Evolutionary conservation across 2,329 filamentous ascomycete genomes (phyloP), one percentile per base, ranked within the genome.

Genomic region (Fusarium camptoceras): DNA sequence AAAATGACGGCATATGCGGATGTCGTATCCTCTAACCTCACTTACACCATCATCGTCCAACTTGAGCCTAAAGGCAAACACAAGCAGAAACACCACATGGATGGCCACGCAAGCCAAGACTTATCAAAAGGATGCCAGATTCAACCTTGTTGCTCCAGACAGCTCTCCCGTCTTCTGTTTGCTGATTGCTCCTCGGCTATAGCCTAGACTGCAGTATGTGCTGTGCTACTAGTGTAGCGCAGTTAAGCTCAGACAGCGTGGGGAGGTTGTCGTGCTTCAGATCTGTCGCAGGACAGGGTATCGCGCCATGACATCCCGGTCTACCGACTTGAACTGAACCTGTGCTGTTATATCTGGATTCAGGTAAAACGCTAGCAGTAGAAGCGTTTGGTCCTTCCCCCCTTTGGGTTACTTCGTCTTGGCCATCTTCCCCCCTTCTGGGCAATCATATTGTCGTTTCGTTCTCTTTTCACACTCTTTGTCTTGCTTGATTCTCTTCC

Each of bases 241-340:
- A 49, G 66, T 55, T 42, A 66, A 66, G 62, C 63, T 61, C 63
- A 67, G 62, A 73, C 73, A 66, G 56, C 66, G 67, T 74, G 66
- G 71, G 60, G 70, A 71, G 60, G 62, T 66, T 71, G 66, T 75
- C 63, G 72, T 84, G 83, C 83, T 75, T 85, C 83, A 84, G 77
- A 79, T 79, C 75, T 83, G 83, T 85, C 80, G 78, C 82, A 84
- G 79, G 74, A 81, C 79, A 81, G 77, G 81, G 82, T 76, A 72
- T 66, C 34, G 43, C 43, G 59, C 64, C 64, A 49, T 55, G 28
- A 49, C 50, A 61, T 65, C 72, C 69, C 64, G 68, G 69, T 64
- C 70, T 66, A 27, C 56, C 44, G 49, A 64, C 59, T 66, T 56
- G 50, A 58, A 62, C 58, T 61, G 64, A 68, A 61, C 59, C 43